phyloP scores from a whole-genome alignment of 768 basidiomycete species.

The Leccinum incarnatum region DNA sequence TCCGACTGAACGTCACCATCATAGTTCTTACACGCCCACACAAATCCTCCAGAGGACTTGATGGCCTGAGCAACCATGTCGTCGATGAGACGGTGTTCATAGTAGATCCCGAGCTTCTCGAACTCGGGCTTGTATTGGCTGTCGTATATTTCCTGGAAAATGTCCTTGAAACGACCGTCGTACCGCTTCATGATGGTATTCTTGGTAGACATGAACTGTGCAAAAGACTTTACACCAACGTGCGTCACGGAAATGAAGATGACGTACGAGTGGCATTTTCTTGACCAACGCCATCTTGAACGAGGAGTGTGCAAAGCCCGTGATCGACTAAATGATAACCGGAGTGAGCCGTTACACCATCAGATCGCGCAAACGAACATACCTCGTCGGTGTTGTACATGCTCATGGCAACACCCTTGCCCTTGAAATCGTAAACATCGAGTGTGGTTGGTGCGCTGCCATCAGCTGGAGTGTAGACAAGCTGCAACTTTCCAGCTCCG shows the following conservation, averaged over 20 bases:
- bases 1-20: constrained; percentile 89
- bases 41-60: constrained; percentile 94
- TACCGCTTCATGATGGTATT: constrained; percentile 98
- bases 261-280: constrained; percentile 69
- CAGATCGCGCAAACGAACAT: constrained; percentile 8
- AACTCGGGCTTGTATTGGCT: constrained; percentile 69
- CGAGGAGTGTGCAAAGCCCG: constrained; percentile 93
- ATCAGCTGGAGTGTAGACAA: constrained; percentile 82
- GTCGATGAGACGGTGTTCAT: constrained; percentile 96
- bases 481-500: constrained; percentile 90
- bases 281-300: constrained; percentile 93
- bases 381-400: constrained; percentile 99
- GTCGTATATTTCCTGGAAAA: constrained; percentile 97
- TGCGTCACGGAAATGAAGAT: constrained; percentile 7
- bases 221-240: neutral
- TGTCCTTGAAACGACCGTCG: constrained; percentile 98
- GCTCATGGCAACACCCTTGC: constrained; percentile 86
- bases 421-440: constrained; percentile 93
- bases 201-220: constrained; percentile 94
- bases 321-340: constrained; percentile 61
- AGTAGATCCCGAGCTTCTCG: constrained; percentile 72
- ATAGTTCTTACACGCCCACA: constrained; percentile 74
- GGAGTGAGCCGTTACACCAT: neutral
- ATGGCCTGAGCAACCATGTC: constrained; percentile 98
- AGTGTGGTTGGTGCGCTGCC: constrained; percentile 66